Conservation (phyloP, 768 basidiomycete species). For the Dacryopinax primogenitus region DNA sequence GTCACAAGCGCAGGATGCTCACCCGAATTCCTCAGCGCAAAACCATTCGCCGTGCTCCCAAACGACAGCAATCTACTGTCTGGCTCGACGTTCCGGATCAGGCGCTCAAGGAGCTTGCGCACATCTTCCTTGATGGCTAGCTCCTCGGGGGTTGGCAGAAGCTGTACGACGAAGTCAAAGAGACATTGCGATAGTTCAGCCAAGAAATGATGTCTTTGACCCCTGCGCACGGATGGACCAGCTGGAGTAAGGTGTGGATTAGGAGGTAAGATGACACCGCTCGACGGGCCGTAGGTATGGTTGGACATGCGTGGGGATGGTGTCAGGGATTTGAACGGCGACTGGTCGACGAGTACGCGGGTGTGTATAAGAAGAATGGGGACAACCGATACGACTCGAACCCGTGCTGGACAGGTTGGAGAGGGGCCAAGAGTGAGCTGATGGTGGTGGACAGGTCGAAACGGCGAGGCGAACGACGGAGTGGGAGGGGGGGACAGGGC, state of each 20-base stretch:
- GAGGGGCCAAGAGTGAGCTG: background rate
- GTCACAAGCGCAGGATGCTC: slow-evolving; percentile 14
- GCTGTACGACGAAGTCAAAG: slow-evolving; percentile 83
- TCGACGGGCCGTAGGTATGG: slow-evolving; percentile 7
- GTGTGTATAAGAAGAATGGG: background rate
- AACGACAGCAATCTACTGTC: slow-evolving; percentile 83
- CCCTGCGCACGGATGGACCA: slow-evolving; percentile 1
- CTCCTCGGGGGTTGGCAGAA: slow-evolving; percentile 80
- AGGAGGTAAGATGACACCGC: background rate
- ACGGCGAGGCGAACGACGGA: slow-evolving; percentile 6
- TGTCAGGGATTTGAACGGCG: background rate
- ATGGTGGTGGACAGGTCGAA: slow-evolving; percentile 9
- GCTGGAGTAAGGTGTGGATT: background rate
- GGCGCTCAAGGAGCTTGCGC: slow-evolving; percentile 81
- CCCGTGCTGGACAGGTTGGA: background rate
- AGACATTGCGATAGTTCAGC: slow-evolving; percentile 76
- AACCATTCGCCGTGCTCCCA: slow-evolving; percentile 93
- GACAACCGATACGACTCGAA: background rate
- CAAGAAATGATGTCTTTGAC: slow-evolving; percentile 20
- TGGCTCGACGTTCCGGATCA: slow-evolving; percentile 91
- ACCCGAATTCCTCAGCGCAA: slow-evolving; percentile 94
- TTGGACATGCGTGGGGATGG: slow-evolving; percentile 1
- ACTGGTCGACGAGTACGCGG: background rate
- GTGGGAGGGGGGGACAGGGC: background rate
- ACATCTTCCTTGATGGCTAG: slow-evolving; percentile 93